These are phyloP conservation scores for Neofusicoccum ribis DNA, from an alignment of 2,329 filamentous ascomycete genomes.

Conservation along the genomic window DNA sequence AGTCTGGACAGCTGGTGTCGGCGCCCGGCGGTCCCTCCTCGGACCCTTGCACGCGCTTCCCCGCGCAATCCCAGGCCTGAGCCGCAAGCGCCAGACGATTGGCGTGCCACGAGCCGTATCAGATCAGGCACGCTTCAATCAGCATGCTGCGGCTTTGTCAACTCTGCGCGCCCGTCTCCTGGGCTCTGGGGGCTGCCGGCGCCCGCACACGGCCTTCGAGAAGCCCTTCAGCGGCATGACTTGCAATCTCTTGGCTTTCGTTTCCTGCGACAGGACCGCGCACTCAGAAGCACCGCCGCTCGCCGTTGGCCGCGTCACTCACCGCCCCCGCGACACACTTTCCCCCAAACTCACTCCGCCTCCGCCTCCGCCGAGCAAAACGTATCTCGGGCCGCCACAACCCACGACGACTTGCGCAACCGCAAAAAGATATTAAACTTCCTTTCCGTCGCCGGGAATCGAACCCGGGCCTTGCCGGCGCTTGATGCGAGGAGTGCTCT, in stretches of 20 bases:
- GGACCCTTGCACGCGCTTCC: not conserved
- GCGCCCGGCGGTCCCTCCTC: not conserved
- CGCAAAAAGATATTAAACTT: not conserved
- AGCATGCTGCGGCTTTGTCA: not conserved
- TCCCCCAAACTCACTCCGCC: no score
- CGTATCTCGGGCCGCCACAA: not conserved
- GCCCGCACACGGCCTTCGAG: no score
- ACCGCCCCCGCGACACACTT: not conserved
- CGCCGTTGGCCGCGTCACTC: not conserved
- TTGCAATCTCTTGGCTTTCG: not conserved
- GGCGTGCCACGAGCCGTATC: slow-evolving; percentile 1
- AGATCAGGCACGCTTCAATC: slow-evolving; percentile 11
- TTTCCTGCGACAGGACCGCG: not conserved
- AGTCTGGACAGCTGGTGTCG: slow-evolving; percentile 1
- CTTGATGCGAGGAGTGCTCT: not conserved
- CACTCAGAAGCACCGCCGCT: not conserved
- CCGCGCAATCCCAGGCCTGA: not conserved
- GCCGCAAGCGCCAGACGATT: slow-evolving; percentile 6
- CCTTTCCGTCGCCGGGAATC: not conserved
- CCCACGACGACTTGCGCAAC: not conserved
- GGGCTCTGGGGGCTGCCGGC: not conserved
- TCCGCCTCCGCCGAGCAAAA: not conserved
- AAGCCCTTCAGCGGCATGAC: not conserved
- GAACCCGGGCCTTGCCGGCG: not conserved
- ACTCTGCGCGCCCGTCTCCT: no score